Evolutionary conservation across 805 yeast genomes (phyloP).

Genomic region (Suhomyces canberraensis): DNA sequence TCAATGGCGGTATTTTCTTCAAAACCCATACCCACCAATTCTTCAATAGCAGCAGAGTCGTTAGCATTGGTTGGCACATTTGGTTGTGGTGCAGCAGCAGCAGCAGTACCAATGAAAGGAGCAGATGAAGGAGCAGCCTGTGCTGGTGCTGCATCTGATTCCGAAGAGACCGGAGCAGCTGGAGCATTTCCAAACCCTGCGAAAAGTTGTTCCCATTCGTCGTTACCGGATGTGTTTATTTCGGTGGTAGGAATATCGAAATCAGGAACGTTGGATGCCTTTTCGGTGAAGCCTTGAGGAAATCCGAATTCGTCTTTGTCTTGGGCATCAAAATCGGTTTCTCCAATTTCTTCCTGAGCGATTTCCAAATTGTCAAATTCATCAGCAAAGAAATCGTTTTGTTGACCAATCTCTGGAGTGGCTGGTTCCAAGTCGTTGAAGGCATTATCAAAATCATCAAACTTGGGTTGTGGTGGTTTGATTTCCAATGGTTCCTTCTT

Average conservation of each 20-base stretch:
- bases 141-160: conserved; percentile 13
- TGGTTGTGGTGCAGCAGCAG: conserved; percentile 12
- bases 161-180: conserved; percentile 8
- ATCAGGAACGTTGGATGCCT: conserved; percentile 11
- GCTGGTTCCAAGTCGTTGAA: conserved; percentile 41
- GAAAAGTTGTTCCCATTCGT: conserved; percentile 93
- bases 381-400: conserved; percentile 32
- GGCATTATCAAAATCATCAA: conserved; percentile 34
- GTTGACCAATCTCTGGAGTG: conserved; percentile 8
- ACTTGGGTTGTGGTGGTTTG: conserved; percentile 5
- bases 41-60: conserved; percentile 54
- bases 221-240: conserved; percentile 33
- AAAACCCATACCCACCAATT: conserved; percentile 89
- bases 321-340: conserved; percentile 19
- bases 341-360: conserved; percentile 28
- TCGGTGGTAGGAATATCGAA: conserved; percentile 11
- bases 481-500: neutral
- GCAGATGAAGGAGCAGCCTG: neutral
- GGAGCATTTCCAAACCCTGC: conserved; percentile 73
- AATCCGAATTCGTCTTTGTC: conserved; percentile 23
- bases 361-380: conserved; percentile 39
- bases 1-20: conserved; percentile 57
- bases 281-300: conserved; percentile 28
- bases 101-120: neutral
- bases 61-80: conserved; percentile 4